Evolutionary conservation across 2,329 filamentous ascomycete genomes (phyloP), one percentile per base, ranked within the genome.

Genomic region (Neospermospora avenae): DNA sequence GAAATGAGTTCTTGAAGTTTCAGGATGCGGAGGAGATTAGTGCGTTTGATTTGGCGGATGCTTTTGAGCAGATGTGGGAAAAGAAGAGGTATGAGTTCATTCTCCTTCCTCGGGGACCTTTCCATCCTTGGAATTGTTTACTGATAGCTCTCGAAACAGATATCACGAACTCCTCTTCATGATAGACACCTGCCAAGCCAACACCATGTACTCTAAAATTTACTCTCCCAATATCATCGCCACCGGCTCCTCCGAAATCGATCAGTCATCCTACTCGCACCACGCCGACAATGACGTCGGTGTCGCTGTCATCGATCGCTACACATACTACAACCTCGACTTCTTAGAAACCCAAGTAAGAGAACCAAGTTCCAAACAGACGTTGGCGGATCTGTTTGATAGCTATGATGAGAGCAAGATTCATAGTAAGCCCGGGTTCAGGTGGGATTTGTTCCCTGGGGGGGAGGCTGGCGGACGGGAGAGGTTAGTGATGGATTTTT

Each of bases 11-110:
- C 70, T 77, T 99, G 61, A 99, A 99, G 75, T 99, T 99, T 71
- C 95, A 99, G 75, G 95, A 99, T 69, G 91, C 92, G 6, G 95
- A 99, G 75, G 95, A 99, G 77, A 98, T 99, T 67, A 93, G 91
- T 58, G 92, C 92, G 0, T 97, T 96, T 74, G 95, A 99, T 77
- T 79, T 99, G 59, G 95, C 96, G 4, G 91, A 99, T 75, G 95
- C 95, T 0, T 98, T 99, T 74, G 92, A 96, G 76, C 93, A 99
- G 80, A 99, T 99, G 95, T 97, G 93, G 90, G 95, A 99, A 82
- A 99, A 99, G 85, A 96, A 96, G 79, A 88, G 95, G 80, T 87
- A 74, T 20, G 56, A 13, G 1, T 20, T 18, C 3, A 6, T 1
- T 24, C 22, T 14, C 25, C n/a, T 16, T n/a, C n/a, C 10, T n/a